phyloP scores from a whole-genome alignment of 2,329 filamentous ascomycete species.

The Verticillium alfalfae region DNA sequence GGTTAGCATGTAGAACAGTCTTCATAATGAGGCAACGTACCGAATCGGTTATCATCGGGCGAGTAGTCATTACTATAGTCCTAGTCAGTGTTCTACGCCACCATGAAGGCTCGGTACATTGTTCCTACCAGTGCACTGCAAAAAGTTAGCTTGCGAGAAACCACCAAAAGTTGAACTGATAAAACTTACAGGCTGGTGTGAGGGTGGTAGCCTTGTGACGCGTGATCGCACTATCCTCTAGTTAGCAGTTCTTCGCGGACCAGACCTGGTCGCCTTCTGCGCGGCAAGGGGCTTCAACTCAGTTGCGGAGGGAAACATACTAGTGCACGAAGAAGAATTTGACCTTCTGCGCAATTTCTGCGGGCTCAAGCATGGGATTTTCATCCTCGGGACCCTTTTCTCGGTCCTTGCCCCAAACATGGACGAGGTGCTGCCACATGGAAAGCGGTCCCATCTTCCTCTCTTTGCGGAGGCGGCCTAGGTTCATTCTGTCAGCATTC shows the following conservation, averaged over 20 bases:
- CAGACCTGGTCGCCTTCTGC: too few relatives aligned
- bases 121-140: not conserved
- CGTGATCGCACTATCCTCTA: not conserved
- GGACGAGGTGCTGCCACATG: slow-evolving; percentile 39
- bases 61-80: slow-evolving; percentile 13
- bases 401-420: slow-evolving; percentile 35
- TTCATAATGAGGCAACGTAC: not conserved
- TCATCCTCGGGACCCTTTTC: slow-evolving; percentile 18
- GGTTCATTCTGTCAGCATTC: slow-evolving; percentile 12
- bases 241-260: not conserved
- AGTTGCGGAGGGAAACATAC: not conserved
- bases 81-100: not conserved
- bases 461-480: slow-evolving; percentile 34
- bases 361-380: slow-evolving; percentile 24
- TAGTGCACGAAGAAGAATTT: slow-evolving; percentile 48
- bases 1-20: not conserved
- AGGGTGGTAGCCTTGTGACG: slow-evolving; percentile 13
- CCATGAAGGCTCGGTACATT: not conserved
- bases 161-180: not conserved
- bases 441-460: slow-evolving; percentile 41
- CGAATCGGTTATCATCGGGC: slow-evolving; percentile 21
- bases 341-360: slow-evolving; percentile 32
- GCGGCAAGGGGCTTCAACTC: too few relatives aligned
- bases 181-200: slow-evolving; percentile 1
- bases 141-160: not conserved